Conservation (phyloP, 768 basidiomycete genomes). For the Mycena vitilis region DNA sequence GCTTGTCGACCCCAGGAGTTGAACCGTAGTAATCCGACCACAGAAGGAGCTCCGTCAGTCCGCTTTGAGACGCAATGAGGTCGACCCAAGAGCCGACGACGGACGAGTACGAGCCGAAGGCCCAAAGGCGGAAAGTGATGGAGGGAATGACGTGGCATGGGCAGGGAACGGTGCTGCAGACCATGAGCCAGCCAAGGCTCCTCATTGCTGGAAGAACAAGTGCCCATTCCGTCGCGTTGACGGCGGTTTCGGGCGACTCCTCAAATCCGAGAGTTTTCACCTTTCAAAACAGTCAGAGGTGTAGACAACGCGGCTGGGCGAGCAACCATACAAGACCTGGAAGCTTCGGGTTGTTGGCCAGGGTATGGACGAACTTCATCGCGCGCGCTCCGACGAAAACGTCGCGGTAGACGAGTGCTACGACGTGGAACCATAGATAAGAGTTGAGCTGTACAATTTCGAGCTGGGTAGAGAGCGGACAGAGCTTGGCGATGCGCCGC, state of each 20-base stretch:
- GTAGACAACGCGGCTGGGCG: too few relatives aligned
- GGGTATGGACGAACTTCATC: background rate
- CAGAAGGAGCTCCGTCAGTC: too few relatives aligned
- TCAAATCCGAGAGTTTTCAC: background rate
- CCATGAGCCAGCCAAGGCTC: background rate
- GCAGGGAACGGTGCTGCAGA: background rate
- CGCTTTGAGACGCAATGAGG: too few relatives aligned
- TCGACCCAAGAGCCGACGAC: background rate
- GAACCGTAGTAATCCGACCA: too few relatives aligned
- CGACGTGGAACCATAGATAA: background rate
- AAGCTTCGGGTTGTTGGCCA: background rate
- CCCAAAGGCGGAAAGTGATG: background rate
- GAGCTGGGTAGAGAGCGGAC: background rate
- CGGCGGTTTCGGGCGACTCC: background rate
- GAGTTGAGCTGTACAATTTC: too few relatives aligned
- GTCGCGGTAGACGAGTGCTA: background rate
- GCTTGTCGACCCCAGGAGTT: background rate
- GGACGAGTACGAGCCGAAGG: background rate
- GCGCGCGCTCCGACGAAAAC: background rate
- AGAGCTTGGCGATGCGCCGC: background rate
- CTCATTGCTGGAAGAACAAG: background rate
- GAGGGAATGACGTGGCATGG: background rate
- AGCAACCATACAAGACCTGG: background rate
- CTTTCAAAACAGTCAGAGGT: too few relatives aligned
- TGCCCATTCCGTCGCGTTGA: background rate